phyloP scores from a whole-genome alignment of 1,284 basidiomycete species.

The Cystobasidiaceae sp. region DNA sequence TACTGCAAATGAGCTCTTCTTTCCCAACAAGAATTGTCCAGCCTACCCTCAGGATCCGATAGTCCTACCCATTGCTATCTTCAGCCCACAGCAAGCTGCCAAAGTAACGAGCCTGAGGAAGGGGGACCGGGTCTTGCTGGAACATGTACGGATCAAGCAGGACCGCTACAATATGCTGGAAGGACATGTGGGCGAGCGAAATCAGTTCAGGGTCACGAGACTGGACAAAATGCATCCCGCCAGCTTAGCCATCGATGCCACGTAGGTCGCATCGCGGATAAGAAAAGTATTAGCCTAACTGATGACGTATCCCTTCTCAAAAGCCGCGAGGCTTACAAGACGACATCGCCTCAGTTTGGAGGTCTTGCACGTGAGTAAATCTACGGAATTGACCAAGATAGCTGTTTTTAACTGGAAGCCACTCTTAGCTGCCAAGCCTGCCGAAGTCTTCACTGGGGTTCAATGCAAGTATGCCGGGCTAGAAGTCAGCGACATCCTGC shows the following conservation, averaged over 20 bases:
- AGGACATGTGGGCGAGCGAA: slow-evolving; percentile 13
- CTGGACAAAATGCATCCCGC: not conserved
- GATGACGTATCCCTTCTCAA: too few relatives aligned
- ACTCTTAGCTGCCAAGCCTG: too few relatives aligned
- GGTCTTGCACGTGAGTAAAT: too few relatives aligned
- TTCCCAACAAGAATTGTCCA: not conserved
- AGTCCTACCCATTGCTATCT: slow-evolving; percentile 1
- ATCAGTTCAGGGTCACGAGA: not conserved
- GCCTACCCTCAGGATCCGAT: slow-evolving; percentile 1
- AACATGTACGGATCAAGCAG: not conserved
- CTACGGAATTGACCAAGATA: too few relatives aligned
- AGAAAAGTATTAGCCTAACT: not conserved
- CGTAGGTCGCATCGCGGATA: not conserved
- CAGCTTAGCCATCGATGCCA: not conserved
- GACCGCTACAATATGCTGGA: slow-evolving; percentile 10
- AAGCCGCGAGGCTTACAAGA: too few relatives aligned
- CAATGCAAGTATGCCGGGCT: not conserved
- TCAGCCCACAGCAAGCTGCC: not conserved
- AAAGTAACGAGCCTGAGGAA: not conserved
- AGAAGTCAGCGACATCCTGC: not conserved
- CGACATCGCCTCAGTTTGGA: too few relatives aligned
- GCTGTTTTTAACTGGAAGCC: too few relatives aligned
- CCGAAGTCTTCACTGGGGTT: not conserved
- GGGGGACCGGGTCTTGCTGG: slow-evolving; percentile 6
- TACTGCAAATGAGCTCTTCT: not conserved